Evolutionary conservation across 2,329 filamentous ascomycete species (phyloP).

Genomic region (Paramyrothecium roridum): DNA sequence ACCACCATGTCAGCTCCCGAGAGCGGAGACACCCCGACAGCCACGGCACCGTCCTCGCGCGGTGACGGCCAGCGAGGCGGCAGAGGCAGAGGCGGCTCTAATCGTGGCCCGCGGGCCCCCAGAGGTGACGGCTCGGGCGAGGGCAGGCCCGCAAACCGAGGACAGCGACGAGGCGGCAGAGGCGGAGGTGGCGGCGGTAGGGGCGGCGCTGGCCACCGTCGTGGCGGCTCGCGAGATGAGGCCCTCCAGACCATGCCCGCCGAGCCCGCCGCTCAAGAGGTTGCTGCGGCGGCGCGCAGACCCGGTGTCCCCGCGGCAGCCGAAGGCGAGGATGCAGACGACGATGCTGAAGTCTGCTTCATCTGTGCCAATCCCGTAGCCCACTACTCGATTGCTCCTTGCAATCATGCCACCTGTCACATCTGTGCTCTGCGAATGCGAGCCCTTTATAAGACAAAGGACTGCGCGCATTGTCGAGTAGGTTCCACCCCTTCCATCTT

Average conservation of each 20-base stretch:
- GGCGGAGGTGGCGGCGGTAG: slow-evolving; percentile 32
- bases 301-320: slow-evolving; percentile 20
- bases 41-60: not conserved
- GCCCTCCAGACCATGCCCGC: slow-evolving; percentile 12
- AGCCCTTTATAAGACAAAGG: slow-evolving; percentile 92
- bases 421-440: slow-evolving; percentile 90
- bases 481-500: slow-evolving; percentile 25
- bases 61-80: slow-evolving; percentile 9
- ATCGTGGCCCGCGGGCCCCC: not conserved
- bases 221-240: slow-evolving; percentile 20
- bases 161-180: slow-evolving; percentile 39
- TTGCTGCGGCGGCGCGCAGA: slow-evolving; percentile 30
- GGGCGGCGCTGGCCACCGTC: slow-evolving; percentile 29
- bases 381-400: slow-evolving; percentile 85
- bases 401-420: slow-evolving; percentile 95
- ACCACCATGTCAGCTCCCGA: not conserved
- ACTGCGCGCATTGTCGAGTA: slow-evolving; percentile 93
- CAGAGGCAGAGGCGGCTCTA: slow-evolving; percentile 3
- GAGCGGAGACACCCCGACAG: not conserved
- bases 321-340: slow-evolving; percentile 38
- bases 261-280: slow-evolving; percentile 26
- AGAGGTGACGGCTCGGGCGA: slow-evolving; percentile 22
- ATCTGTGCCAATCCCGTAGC: slow-evolving; percentile 91
- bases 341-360: slow-evolving; percentile 85
- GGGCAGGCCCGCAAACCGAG: slow-evolving; percentile 32